phyloP scores from a whole-genome alignment of 1,284 basidiomycete species.

The Austropuccinia psidii region DNA sequence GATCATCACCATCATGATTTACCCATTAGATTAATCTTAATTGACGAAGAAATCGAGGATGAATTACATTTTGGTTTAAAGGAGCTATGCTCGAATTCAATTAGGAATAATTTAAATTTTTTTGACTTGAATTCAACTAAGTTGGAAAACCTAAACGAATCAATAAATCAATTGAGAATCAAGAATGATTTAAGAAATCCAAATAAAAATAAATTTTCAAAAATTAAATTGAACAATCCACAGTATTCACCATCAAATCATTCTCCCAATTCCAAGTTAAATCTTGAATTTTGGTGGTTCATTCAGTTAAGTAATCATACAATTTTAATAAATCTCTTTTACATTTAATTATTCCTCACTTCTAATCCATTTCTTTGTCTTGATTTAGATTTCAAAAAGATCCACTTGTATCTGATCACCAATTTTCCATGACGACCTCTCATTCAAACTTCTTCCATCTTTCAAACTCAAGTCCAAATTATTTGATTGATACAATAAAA shows the following conservation, averaged over 20 bases:
- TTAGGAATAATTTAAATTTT: conserved; percentile 13
- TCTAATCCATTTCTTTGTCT: not conserved
- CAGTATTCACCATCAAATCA: not conserved
- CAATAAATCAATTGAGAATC: conserved; percentile 4
- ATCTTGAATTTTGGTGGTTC: conserved; percentile 33
- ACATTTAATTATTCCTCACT: not conserved
- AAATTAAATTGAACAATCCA: not conserved
- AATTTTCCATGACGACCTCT: not conserved
- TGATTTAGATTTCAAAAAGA: not conserved
- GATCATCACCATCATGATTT: not conserved
- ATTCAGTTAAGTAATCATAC: conserved; percentile 10
- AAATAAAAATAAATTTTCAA: not conserved
- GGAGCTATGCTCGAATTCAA: not conserved
- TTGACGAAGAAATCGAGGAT: not conserved
- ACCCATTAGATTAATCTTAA: conserved; percentile 6
- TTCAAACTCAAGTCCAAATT: not conserved
- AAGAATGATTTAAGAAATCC: not conserved
- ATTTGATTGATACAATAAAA: not conserved
- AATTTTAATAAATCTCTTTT: not conserved
- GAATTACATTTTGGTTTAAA: conserved; percentile 9
- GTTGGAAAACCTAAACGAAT: not conserved
- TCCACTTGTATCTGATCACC: not conserved
- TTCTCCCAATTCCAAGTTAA: not conserved
- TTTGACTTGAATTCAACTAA: not conserved
- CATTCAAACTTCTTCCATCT: conserved; percentile 6